phyloP scores from a whole-genome alignment of 169 alveolate species.

The Cryptosporidium baileyi region DNA sequence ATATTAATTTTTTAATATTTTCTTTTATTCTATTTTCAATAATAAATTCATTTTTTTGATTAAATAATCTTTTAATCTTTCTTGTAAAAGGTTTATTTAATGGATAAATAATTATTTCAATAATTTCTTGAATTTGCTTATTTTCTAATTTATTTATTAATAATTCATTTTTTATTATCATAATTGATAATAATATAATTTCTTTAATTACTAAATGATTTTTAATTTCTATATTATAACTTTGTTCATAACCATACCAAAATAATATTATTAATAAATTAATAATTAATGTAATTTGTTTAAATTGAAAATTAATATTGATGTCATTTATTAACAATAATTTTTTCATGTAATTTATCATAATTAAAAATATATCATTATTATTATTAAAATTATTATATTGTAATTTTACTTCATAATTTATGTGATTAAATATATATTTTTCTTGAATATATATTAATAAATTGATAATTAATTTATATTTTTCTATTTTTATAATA shows the following conservation, averaged over 20 bases:
- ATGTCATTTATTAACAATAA: constrained; percentile 69
- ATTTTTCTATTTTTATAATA: constrained; percentile 10
- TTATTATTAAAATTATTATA: constrained; percentile 62
- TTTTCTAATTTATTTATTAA: neutral
- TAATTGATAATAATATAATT: neutral
- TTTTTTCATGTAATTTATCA: neutral
- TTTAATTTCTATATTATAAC: neutral
- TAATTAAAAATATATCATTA: neutral
- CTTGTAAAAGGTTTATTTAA: neutral
- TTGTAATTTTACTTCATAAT: constrained; percentile 5
- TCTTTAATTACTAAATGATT: neutral
- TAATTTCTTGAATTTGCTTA: neutral
- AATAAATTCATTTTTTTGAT: neutral
- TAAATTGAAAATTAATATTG: neutral
- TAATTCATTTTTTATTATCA: neutral
- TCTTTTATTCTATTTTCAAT: neutral
- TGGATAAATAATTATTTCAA: constrained; percentile 24
- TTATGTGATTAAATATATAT: neutral
- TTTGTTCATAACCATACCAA: neutral
- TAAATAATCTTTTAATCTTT: constrained; percentile 1
- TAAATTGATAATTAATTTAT: constrained; percentile 6
- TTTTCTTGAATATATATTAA: constrained; percentile 32
- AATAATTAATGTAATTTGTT: neutral
- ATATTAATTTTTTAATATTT: too few relatives aligned
- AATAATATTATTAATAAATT: neutral